These are phyloP conservation scores for Pestalotiopsis sp. DNA, from an alignment of 2,329 filamentous ascomycete genomes.

Conservation along the genomic window DNA sequence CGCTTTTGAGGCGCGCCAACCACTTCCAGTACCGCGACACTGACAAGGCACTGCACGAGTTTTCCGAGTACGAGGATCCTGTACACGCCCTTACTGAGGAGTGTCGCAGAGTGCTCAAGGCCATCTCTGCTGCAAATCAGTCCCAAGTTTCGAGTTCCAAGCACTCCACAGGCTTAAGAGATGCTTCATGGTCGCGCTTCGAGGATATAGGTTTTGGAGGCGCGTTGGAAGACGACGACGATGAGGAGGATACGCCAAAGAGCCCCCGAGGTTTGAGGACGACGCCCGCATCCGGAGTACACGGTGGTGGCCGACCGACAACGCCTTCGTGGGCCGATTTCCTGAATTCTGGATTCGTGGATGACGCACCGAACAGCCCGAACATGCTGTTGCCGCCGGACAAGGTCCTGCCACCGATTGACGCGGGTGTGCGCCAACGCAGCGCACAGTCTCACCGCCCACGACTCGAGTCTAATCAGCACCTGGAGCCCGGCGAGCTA, in stretches of 20 bases:
- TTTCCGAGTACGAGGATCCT: constrained; percentile 88
- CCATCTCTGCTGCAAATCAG: constrained; percentile 87
- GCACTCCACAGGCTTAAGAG: constrained; percentile 72
- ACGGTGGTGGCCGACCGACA: constrained; percentile 74
- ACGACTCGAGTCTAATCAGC: constrained; percentile 67
- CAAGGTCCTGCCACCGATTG: constrained; percentile 86
- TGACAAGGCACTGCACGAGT: constrained; percentile 81
- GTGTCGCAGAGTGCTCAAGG: constrained; percentile 85
- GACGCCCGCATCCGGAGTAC: constrained; percentile 67
- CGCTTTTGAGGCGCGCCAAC: constrained; percentile 85
- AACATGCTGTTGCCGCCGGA: constrained; percentile 84
- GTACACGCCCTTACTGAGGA: constrained; percentile 88
- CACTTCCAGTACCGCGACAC: constrained; percentile 95
- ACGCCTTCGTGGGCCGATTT: constrained; percentile 99
- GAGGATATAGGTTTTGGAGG: constrained; percentile 91
- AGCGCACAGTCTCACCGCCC: constrained; percentile 86
- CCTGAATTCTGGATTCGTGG: constrained; percentile 87
- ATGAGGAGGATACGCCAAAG: constrained; percentile 59
- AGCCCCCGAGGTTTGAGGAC: constrained; percentile 57
- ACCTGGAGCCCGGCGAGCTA: constrained; percentile 87
- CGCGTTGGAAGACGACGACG: constrained; percentile 70
- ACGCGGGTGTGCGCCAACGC: constrained; percentile 70
- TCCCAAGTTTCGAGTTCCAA: constrained; percentile 74
- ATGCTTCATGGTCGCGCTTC: constrained; percentile 96
- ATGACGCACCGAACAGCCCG: constrained; percentile 67